A percentile compares a stretch with the other conserved stretches of the same genome.
Conservation (phyloP, 345 rosid species). For the Rubroshorea leprosula region DNA sequence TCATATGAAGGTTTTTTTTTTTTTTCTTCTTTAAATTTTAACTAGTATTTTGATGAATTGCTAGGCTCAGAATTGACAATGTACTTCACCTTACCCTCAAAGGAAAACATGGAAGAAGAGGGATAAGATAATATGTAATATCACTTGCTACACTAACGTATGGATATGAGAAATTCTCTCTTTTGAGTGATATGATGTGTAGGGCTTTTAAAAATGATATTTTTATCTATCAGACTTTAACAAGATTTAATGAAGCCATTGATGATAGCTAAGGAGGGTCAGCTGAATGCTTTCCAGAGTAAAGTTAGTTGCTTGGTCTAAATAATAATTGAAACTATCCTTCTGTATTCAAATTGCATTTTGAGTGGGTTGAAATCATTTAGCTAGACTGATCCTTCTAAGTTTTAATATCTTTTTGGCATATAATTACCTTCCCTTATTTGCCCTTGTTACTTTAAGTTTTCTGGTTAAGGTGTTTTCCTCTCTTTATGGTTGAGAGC, state of each 20-base stretch:
- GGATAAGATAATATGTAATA: no score
- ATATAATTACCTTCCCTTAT: no score
- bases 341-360: no score
- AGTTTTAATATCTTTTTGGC: no score
- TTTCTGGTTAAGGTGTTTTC: not conserved
- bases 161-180: no score
- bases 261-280: not conserved
- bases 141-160: no score
- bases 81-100: not conserved
- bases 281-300: no score
- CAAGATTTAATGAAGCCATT: not conserved
- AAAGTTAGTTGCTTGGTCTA: no score
- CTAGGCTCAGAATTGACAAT: not conserved
- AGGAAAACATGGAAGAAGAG: not conserved
- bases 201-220: slow-evolving; percentile 1
- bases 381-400: no score
- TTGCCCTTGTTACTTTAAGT: not conserved
- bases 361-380: no score
- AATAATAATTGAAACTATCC: no score
- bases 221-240: not conserved
- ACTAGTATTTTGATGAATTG: not conserved
- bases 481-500: not conserved
- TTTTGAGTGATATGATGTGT: not conserved
- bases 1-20: slow-evolving; percentile 86
- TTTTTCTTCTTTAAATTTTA: not conserved